Evolutionary conservation across 176 grass and related monocot species (phyloP).

Genomic region (Carex pumila): DNA sequence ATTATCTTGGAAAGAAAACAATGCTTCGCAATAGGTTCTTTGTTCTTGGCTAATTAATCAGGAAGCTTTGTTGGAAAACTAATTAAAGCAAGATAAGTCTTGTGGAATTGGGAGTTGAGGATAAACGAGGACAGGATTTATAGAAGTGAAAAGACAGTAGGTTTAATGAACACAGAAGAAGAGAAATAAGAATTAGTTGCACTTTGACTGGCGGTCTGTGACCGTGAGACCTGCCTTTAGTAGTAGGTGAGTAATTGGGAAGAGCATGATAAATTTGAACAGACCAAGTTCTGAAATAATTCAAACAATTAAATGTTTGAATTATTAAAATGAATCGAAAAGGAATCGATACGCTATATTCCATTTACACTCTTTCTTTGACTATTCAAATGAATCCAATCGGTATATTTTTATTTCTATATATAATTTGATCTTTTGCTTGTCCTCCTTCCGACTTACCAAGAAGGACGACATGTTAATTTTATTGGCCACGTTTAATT

Average conservation of each 20-base stretch:
- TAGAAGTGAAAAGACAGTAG: background rate
- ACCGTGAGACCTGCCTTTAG: background rate
- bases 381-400: too few relatives aligned
- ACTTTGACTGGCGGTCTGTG: background rate
- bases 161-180: background rate
- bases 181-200: background rate
- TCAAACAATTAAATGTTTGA: too few relatives aligned
- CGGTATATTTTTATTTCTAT: too few relatives aligned
- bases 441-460: too few relatives aligned
- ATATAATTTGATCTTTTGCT: too few relatives aligned
- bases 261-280: background rate
- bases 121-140: background rate
- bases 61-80: background rate
- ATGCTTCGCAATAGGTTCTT: background rate
- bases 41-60: background rate
- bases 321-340: too few relatives aligned
- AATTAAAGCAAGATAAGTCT: background rate
- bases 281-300: too few relatives aligned
- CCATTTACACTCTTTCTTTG: too few relatives aligned
- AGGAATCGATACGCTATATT: too few relatives aligned
- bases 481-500: too few relatives aligned
- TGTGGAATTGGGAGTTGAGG: background rate
- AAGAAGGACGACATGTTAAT: too few relatives aligned
- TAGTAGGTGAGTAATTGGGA: background rate
- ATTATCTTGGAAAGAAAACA: background rate